phyloP scores from a whole-genome alignment of 2,329 filamentous ascomycete species.

The Ceratocystis ficicola region DNA sequence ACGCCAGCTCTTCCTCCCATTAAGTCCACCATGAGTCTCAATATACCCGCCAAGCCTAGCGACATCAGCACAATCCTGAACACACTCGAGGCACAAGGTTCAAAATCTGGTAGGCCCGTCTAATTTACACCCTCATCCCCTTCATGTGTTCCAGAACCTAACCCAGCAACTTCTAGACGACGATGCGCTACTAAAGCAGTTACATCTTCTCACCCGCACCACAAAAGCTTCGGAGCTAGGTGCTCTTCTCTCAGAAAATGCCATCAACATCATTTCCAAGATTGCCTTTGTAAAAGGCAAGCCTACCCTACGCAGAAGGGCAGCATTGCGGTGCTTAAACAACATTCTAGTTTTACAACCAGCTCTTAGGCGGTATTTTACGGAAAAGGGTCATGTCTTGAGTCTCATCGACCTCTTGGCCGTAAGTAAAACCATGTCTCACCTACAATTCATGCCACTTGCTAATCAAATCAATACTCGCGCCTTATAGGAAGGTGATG shows the following conservation, averaged over 20 bases:
- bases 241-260: constrained; percentile 16
- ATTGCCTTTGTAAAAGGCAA: constrained; percentile 20
- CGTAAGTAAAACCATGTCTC: constrained; percentile 3
- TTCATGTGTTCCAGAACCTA: not conserved
- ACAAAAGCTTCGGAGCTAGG: constrained; percentile 12
- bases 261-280: constrained; percentile 18
- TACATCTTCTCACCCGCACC: constrained; percentile 20
- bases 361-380: constrained; percentile 22
- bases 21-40: not conserved
- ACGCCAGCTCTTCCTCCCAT: not conserved
- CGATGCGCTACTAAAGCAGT: constrained; percentile 18
- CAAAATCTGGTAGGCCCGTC: constrained; percentile 16
- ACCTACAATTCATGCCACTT: not conserved
- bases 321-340: constrained; percentile 21
- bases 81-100: constrained; percentile 13
- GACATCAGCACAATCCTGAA: constrained; percentile 18
- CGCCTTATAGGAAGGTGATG: constrained; percentile 19
- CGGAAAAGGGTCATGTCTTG: constrained; percentile 21
- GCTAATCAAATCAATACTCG: not conserved
- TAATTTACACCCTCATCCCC: not conserved
- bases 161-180: constrained; percentile 14
- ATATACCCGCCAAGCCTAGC: constrained; percentile 15
- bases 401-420: constrained; percentile 20
- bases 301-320: constrained; percentile 14
- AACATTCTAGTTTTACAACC: constrained; percentile 23